Conservation (phyloP, 2,329 filamentous ascomycete genomes). For the Colletotrichum plurivorum region DNA sequence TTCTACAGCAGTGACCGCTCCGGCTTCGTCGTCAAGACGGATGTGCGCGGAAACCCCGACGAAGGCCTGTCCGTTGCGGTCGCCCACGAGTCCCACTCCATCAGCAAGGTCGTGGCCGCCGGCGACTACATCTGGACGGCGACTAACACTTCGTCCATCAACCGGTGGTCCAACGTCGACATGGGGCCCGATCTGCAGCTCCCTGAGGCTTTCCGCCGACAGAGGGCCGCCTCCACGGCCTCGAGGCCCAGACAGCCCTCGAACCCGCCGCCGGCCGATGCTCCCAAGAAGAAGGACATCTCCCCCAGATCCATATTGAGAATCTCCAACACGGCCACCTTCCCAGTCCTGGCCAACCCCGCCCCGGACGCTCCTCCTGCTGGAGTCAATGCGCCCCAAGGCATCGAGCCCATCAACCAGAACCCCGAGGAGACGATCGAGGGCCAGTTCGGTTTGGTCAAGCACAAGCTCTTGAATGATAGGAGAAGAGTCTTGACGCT, state of each 20-base stretch:
- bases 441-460: constrained; percentile 94
- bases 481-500: constrained; percentile 89
- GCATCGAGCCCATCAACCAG: constrained; percentile 73
- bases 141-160: constrained; percentile 91
- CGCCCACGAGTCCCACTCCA: constrained; percentile 90
- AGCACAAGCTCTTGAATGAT: constrained; percentile 93
- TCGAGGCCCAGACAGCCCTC: constrained; percentile 44
- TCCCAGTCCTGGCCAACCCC: constrained; percentile 71
- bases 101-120: constrained; percentile 76
- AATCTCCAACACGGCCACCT: constrained; percentile 86
- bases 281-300: constrained; percentile 72
- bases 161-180: constrained; percentile 90
- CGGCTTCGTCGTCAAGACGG: constrained; percentile 95
- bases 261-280: constrained; percentile 51
- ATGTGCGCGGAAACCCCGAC: constrained; percentile 84
- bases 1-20: constrained; percentile 97
- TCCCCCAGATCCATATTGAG: constrained; percentile 83
- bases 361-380: constrained; percentile 65
- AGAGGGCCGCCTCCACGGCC: constrained; percentile 60
- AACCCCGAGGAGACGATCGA: constrained; percentile 87
- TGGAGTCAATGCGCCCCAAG: constrained; percentile 30
- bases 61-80: constrained; percentile 92
- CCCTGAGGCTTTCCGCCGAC: constrained; percentile 67
- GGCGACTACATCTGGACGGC: constrained; percentile 91
- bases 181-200: constrained; percentile 80